A percentile compares a stretch with the other conserved stretches of the same genome.
phyloP scores from a whole-genome alignment of 805 yeast species.

The Sungouiella blattae region DNA sequence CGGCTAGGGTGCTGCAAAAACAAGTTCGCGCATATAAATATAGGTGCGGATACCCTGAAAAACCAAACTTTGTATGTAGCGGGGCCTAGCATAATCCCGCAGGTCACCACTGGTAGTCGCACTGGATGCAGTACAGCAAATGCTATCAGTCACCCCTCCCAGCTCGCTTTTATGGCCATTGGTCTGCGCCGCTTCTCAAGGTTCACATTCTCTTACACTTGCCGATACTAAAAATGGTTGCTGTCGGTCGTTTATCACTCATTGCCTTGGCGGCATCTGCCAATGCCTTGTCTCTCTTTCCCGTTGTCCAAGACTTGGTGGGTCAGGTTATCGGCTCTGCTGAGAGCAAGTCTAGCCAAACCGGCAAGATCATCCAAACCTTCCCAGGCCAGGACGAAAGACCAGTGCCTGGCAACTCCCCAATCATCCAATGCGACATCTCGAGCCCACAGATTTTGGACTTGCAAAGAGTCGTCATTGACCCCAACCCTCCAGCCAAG shows the following conservation, averaged over 20 bases:
- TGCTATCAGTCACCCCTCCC: no score
- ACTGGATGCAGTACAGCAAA: no score
- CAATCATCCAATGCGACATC: slow-evolving; percentile 73
- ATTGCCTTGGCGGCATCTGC: slow-evolving; percentile 10
- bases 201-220: no score
- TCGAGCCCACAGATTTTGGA: slow-evolving; percentile 59
- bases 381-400: slow-evolving; percentile 36
- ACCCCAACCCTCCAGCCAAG: slow-evolving; percentile 86
- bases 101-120: no score
- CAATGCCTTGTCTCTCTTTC: slow-evolving; percentile 3
- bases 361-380: slow-evolving; percentile 6
- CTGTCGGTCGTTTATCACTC: slow-evolving; percentile 12
- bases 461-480: slow-evolving; percentile 54
- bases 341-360: neutral
- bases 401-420: slow-evolving; percentile 91
- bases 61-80: no score
- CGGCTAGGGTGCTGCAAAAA: no score
- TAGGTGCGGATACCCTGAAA: no score
- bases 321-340: neutral
- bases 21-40: no score
- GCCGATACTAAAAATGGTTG: slow-evolving; percentile 11
- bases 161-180: no score
- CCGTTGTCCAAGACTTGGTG: neutral
- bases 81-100: no score
- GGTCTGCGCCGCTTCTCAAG: no score